Evolutionary conservation across 164 flowering plant genomes (phyloP), one percentile per base, ranked within the genome.

Genomic region (Aristolochia contorta): DNA sequence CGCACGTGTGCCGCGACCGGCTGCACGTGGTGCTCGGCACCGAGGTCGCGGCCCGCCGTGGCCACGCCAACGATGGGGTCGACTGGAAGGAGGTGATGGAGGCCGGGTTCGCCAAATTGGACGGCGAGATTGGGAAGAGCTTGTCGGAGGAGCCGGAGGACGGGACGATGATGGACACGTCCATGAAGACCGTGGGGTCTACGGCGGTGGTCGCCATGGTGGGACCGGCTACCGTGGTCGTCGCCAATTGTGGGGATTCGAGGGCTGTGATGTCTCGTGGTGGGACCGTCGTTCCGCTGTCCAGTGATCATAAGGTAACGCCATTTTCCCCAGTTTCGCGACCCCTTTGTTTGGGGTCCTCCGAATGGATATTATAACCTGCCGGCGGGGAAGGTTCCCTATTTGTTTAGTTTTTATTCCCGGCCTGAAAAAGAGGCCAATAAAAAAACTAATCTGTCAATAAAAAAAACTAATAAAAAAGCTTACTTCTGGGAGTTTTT

Each of bases 211-310:
- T 84, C 63, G 91, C 82, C 46, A 72, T 86, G 71, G 82, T 90
- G 13, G 82, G 81, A 19, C 55, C 45, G 62, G 79, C 79, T 25
- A 73, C 63, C 63, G 22, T 87, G 30, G 82, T 87, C 32, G 93
- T 86, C 32, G 91, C 91, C 1, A 91, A 88, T 52, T 87, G 97
- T 51, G 93, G 97, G 13, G 96, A 91, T 60, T 86, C 89, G 0
- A 79, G 96, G 57, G 97, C 88, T 8, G 96, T 87, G 46, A 30
- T 91, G 3, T 77, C 71, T 0, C 75, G 91, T 0, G 80, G 68
- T 12, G 89, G 91, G 8, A 72, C 60, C 13, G 82, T 80, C 4
- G 65, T 87, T 20, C 72, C 91, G 3, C 73, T 91, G 64, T 81
- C 91, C 18, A 41, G 27, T 47, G 96, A 91, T 77, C 97, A 91